Conservation (phyloP, 805 yeast genomes). For the Candida argentea region DNA sequence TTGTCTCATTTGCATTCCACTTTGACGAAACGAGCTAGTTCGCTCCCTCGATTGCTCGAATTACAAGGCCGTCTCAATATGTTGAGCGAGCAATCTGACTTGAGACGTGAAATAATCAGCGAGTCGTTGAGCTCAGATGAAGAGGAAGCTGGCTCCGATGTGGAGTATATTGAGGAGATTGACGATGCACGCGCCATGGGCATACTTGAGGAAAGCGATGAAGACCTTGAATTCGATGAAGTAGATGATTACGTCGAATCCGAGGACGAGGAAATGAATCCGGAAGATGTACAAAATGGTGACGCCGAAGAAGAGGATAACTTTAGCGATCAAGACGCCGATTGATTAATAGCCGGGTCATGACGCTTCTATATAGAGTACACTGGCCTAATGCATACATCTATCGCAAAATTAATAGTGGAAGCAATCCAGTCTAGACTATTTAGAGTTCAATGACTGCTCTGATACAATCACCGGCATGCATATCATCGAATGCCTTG, state of each 20-base stretch:
- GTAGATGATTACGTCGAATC: conserved; percentile 10
- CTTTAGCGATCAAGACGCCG: conserved; percentile 12
- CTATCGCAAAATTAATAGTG: conserved; percentile 1
- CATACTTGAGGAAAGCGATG: conserved; percentile 8
- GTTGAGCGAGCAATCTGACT: conserved; percentile 33
- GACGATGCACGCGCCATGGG: conserved; percentile 35
- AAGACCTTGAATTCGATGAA: conserved; percentile 8
- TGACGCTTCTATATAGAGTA: no score
- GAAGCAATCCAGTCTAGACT: neutral
- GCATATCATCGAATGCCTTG: conserved; percentile 90
- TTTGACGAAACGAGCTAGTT: conserved; percentile 37
- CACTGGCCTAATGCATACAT: conserved; percentile 3
- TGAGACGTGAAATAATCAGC: conserved; percentile 29
- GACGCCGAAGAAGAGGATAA: conserved; percentile 12
- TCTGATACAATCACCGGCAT: conserved; percentile 87
- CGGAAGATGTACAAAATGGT: conserved; percentile 8
- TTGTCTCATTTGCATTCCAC: conserved; percentile 37
- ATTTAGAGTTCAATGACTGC: conserved; percentile 58
- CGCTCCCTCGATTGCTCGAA: conserved; percentile 41
- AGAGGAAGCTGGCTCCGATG: conserved; percentile 31
- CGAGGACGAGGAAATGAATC: conserved; percentile 7
- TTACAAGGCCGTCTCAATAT: conserved; percentile 40
- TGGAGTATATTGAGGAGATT: conserved; percentile 65
- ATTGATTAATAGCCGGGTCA: no score
- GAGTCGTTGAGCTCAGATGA: conserved; percentile 18